Evolutionary conservation across 306 rosid genomes (phyloP).

Genomic region (Canavalia ensiformis): DNA sequence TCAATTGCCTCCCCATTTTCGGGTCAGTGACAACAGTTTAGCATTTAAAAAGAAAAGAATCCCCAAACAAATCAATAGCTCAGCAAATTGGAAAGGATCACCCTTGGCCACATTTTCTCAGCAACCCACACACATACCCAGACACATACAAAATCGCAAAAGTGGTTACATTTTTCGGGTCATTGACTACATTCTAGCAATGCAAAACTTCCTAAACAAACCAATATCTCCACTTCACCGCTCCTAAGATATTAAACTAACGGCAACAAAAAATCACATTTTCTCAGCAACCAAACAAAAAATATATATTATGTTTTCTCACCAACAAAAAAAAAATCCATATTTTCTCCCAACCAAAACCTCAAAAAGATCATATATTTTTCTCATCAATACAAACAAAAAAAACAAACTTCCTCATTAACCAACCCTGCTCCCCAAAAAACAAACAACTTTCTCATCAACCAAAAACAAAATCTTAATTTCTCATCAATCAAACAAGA

Average conservation of each 20-base stretch:
- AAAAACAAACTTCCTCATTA: neutral
- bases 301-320: neutral
- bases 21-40: neutral
- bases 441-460: neutral
- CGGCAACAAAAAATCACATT: neutral
- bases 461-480: neutral
- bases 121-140: neutral
- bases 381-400: neutral
- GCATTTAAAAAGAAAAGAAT: neutral
- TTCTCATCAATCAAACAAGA: neutral
- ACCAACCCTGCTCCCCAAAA: neutral
- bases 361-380: too few species aligned
- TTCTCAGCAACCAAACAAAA: neutral
- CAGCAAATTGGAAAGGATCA: neutral
- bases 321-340: neutral
- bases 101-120: constrained; percentile 26
- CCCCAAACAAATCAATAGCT: neutral
- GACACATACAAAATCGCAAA: neutral
- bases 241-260: neutral
- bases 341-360: neutral
- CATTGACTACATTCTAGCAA: neutral
- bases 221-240: neutral
- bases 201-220: neutral
- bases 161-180: neutral
- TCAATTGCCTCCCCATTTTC: neutral